Base-by-base conservation (phyloP, 768 basidiomycete genomes). In the Erythrobasidium yunnanense region DNA sequence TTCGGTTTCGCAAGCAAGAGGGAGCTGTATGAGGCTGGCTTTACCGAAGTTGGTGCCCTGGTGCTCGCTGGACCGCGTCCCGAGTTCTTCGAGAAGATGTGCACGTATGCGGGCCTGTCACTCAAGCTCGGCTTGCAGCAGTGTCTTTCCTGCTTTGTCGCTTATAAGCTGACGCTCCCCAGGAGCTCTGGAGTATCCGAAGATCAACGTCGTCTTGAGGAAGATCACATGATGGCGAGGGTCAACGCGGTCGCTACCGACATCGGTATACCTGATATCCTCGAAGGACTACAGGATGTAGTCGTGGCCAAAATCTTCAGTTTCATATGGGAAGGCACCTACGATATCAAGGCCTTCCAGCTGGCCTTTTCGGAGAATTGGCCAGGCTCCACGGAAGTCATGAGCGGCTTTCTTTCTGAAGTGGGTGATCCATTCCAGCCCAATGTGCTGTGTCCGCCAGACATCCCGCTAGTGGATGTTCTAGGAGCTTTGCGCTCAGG, bases 1-100 rank as follows among this genome's bases (percentile, higher is more conserved):
- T 81, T 93, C 25, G 93, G 93, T 0, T 95, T 85, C 74, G 70
- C 76, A 17, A 83, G 84, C 70, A 81, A 83, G 57, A 82, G 80
- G 66, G 82, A 84, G 60, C 86, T 82, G 67, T 86, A 87, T 0
- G 78, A 82, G 67, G 81, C 83, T 2, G 83, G 84, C 1, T 85
- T 93, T 69, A 79, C 76, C 20, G 77, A 81, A 6, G 85, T 87
- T 65, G 84, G 85, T 0, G 85, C 87, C 0, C 80, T 83, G 3
- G 83, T 86, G 68, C 47, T 60, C 4, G 53, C 52, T 25, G 55
- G 45, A 5, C 42, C 54, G 8, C 33, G 56, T 11, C 55, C 30
- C 7, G 17, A 23, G 29, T 49, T 57, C 42, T 66, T 57, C 38
- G 34, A 30, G 8, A 22, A 58, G 38, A 4, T 66, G 22, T 67